Evolutionary conservation across 306 rosid genomes (phyloP).

Genomic region (Ormosia emarginata): DNA sequence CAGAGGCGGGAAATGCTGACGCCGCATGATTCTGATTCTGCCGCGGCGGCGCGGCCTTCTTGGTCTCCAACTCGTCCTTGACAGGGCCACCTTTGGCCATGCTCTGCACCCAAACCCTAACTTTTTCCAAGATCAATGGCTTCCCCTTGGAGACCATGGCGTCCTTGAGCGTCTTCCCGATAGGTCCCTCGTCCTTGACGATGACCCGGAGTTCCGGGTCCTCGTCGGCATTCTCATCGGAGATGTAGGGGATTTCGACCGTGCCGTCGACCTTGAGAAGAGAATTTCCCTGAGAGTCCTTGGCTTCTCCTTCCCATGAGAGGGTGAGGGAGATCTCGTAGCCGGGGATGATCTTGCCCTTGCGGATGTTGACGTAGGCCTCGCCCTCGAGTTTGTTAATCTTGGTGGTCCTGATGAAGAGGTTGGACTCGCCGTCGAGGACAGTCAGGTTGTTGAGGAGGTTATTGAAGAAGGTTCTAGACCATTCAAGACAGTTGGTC

Average conservation of each 20-base stretch:
- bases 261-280: slow-evolving; percentile 71
- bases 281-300: slow-evolving; percentile 50
- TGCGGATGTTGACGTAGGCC: slow-evolving; percentile 86
- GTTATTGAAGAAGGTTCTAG: slow-evolving; percentile 52
- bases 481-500: slow-evolving; percentile 90
- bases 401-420: slow-evolving; percentile 51
- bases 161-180: slow-evolving; percentile 76
- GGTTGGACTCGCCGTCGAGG: slow-evolving; percentile 66
- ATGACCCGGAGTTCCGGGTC: slow-evolving; percentile 80
- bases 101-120: slow-evolving; percentile 63
- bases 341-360: slow-evolving; percentile 91
- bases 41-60: slow-evolving; percentile 33
- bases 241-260: slow-evolving; percentile 81
- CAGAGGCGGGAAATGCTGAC: no score
- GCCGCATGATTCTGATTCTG: no score
- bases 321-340: slow-evolving; percentile 70
- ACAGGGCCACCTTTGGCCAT: slow-evolving; percentile 96
- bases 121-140: slow-evolving; percentile 71
- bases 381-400: slow-evolving; percentile 73
- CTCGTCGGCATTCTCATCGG: slow-evolving; percentile 95
- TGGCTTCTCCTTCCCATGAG: slow-evolving; percentile 86
- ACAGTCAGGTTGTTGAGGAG: slow-evolving; percentile 62
- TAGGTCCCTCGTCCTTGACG: slow-evolving; percentile 76
- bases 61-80: slow-evolving; percentile 68
- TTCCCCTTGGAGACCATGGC: slow-evolving; percentile 76